These are phyloP conservation scores for Cercospora sp. DNA, from an alignment of 2,329 filamentous ascomycete species.

Conservation along the genomic window DNA sequence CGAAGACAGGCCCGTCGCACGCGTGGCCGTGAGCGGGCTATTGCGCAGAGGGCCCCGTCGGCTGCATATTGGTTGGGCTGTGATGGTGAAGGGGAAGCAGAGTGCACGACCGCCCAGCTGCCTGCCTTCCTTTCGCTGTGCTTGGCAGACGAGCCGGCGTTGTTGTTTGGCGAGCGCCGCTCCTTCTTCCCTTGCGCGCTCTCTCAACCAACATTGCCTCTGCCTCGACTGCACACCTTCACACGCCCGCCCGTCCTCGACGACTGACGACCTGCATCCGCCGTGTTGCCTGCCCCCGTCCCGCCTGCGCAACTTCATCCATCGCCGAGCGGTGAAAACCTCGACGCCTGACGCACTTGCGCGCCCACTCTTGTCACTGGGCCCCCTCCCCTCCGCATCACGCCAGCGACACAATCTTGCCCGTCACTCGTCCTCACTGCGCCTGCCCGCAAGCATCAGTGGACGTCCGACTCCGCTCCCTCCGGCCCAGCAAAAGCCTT, in stretches of 20 bases:
- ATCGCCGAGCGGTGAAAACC: slow-evolving; percentile 11
- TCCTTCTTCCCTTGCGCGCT: neutral
- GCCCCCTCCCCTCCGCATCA: neutral
- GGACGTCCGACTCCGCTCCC: neutral
- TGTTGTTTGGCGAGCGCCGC: neutral
- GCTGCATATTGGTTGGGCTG: neutral
- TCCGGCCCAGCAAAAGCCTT: neutral
- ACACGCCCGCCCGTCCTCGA: neutral
- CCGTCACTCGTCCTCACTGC: neutral
- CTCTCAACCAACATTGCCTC: neutral
- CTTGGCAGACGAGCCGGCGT: neutral
- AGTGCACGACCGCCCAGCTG: neutral
- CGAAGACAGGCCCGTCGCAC: neutral
- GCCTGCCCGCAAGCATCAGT: neutral
- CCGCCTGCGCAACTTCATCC: neutral
- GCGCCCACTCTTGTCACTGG: neutral
- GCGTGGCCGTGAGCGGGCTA: neutral
- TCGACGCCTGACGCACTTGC: slow-evolving; percentile 3
- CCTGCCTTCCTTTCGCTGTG: neutral
- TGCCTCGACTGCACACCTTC: neutral
- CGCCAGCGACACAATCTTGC: neutral
- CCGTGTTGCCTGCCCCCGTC: neutral
- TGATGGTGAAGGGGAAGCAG: neutral
- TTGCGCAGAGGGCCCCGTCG: neutral
- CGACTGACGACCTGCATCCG: neutral